These are phyloP conservation scores for Pseudogymnoascus sp. DNA, from an alignment of 2,329 filamentous ascomycete genomes.

Conservation along the genomic window DNA sequence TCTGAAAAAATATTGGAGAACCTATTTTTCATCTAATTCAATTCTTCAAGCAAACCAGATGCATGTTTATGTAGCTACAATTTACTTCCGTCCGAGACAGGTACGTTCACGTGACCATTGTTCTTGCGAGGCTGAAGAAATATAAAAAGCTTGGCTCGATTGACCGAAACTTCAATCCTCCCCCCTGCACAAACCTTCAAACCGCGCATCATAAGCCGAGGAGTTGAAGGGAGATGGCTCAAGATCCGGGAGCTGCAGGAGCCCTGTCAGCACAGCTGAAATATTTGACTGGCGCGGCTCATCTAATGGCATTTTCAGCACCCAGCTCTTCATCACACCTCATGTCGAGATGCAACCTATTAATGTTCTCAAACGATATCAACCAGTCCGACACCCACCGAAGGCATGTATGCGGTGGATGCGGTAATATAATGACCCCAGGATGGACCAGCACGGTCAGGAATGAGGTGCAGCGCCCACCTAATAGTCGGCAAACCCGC, in stretches of 20 bases:
- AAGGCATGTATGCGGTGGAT: constrained; percentile 48
- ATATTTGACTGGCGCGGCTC: constrained; percentile 48
- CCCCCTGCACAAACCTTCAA: neutral
- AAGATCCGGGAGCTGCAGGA: neutral
- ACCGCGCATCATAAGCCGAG: neutral
- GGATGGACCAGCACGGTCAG: constrained; percentile 30
- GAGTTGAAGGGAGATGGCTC: constrained; percentile 1
- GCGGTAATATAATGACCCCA: constrained; percentile 51
- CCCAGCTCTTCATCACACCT: constrained; percentile 52
- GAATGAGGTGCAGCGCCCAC: constrained; percentile 8
- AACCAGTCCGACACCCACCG: constrained; percentile 39
- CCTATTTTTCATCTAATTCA: neutral
- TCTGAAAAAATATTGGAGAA: neutral
- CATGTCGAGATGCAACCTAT: constrained; percentile 43
- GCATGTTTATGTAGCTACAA: neutral
- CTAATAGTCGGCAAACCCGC: neutral
- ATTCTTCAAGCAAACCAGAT: neutral
- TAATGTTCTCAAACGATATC: constrained; percentile 41
- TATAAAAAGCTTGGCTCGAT: constrained; percentile 4
- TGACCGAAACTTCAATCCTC: constrained; percentile 6
- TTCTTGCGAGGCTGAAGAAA: neutral
- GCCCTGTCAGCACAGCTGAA: constrained; percentile 23
- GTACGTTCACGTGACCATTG: neutral
- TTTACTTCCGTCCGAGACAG: neutral
- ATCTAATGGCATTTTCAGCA: constrained; percentile 43